Evolutionary conservation across 2,329 filamentous ascomycete species (phyloP).

Genomic region (Didymella sp.): DNA sequence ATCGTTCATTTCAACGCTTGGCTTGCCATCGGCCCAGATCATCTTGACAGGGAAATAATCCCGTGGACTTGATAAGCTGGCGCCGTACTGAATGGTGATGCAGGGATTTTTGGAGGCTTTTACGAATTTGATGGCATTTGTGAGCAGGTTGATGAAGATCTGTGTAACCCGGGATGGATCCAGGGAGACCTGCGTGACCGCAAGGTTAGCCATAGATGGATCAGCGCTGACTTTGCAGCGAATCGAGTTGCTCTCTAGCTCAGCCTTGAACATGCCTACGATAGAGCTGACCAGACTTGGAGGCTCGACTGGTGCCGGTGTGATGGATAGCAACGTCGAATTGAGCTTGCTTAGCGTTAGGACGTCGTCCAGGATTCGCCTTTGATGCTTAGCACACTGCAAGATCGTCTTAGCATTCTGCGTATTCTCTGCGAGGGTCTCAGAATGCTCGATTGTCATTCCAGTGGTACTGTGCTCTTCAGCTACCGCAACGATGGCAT

Average conservation of each 20-base stretch:
- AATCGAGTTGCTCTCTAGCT: slow-evolving; percentile 38
- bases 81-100: slow-evolving; percentile 48
- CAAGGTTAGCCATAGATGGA: slow-evolving; percentile 41
- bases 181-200: slow-evolving; percentile 47
- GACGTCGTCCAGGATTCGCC: slow-evolving; percentile 55
- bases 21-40: slow-evolving; percentile 24
- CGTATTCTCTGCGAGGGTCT: slow-evolving; percentile 28
- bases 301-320: slow-evolving; percentile 45
- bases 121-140: slow-evolving; percentile 53
- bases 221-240: slow-evolving; percentile 38
- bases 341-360: slow-evolving; percentile 55
- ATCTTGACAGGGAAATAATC: slow-evolving; percentile 25
- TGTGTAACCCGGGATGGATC: slow-evolving; percentile 60
- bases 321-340: slow-evolving; percentile 50
- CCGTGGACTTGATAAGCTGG: slow-evolving; percentile 24
- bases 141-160: slow-evolving; percentile 79
- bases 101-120: slow-evolving; percentile 37
- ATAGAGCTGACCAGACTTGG: slow-evolving; percentile 40
- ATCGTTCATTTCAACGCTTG: slow-evolving; percentile 2
- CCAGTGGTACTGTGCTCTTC: slow-evolving; percentile 25
- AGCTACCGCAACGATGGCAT: slow-evolving; percentile 46
- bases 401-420: slow-evolving; percentile 51
- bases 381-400: slow-evolving; percentile 54
- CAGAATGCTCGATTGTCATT: slow-evolving; percentile 19
- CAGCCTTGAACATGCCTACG: slow-evolving; percentile 44